Evolutionary conservation across 2,329 filamentous ascomycete genomes (phyloP), one percentile per base, ranked within the genome.

Genomic region (Corniculantispora saksenae): DNA sequence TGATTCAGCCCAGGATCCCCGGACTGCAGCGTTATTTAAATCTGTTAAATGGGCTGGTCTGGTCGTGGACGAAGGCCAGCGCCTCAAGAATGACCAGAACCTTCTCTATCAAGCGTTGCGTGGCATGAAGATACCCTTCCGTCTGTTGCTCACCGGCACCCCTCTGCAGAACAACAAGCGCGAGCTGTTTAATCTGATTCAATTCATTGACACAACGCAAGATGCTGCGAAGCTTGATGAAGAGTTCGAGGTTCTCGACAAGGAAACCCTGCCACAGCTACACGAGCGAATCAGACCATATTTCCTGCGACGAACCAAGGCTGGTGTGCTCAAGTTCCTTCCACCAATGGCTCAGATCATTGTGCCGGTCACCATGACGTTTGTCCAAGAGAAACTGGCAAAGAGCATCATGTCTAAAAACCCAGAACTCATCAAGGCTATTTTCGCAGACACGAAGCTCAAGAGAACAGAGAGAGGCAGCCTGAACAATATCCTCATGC

Each of bases 331-430:
- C 61, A 94, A 92, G 47, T 97, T 97, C 76, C 81, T 99, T 12
- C 95, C 95, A 0, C 90, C 94, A 0, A 93, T 99, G 87, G 90
- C 91, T 1, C 94, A 98, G 72, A 93, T 99, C 70, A 98, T 99
- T 67, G 80, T 99, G 5, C 95, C 95, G 0, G 89, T 99, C n/a
- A 94, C 92, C 2, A 97, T 98, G 94, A 94, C 92, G 1, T 83
- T 93, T 17, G 82, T 99, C 15, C 96, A 99, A 75, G 95, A 97
- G 80, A 95, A 93, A 74, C 84, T 99, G 0, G 97, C 95, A 80
- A 95, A 94, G 74, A 96, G 91, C 2, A 97, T 99, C 70, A 86
- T 99, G 71, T 88, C 91, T 17, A 95, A 96, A 76, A 97, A 96
- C 67, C 91, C 94, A 0, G 86, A 96, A 61, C 84, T 99, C 10